phyloP scores from a whole-genome alignment of 208 protist species.

The Trypanosoma melophagium region DNA sequence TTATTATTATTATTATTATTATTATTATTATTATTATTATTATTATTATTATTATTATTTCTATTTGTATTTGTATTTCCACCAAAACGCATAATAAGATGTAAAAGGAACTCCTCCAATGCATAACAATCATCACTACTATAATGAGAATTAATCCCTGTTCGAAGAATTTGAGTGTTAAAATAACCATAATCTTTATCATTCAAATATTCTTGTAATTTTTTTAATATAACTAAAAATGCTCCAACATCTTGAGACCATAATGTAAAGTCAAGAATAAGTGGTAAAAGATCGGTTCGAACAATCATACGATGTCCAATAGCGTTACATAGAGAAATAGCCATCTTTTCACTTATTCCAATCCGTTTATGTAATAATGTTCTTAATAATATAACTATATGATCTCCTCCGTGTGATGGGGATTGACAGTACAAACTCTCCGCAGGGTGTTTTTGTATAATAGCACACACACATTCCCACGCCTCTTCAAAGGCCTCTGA shows the following conservation, averaged over 20 bases:
- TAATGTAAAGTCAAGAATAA: constrained; percentile 37
- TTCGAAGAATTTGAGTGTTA: constrained; percentile 28
- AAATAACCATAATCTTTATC: constrained; percentile 27
- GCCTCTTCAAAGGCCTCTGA: constrained; percentile 24
- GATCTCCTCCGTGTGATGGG: constrained; percentile 12
- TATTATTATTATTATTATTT: too few relatives aligned
- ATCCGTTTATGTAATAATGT: constrained; percentile 24
- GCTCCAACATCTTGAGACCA: constrained; percentile 28
- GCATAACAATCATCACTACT: constrained; percentile 13
- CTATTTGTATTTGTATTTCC: constrained; percentile 14
- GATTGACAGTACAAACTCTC: constrained; percentile 10
- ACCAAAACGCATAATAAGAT: constrained; percentile 33
- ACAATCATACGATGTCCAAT: constrained; percentile 22
- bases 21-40: constrained; percentile 7
- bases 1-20: too few relatives aligned
- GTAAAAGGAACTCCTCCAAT: constrained; percentile 33
- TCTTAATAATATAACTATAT: constrained; percentile 16
- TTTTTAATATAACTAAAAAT: constrained; percentile 22
- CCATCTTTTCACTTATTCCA: constrained; percentile 18
- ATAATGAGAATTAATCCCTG: constrained; percentile 5
- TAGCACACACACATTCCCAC: constrained; percentile 23
- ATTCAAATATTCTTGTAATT: constrained; percentile 18
- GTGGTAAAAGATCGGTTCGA: constrained; percentile 26
- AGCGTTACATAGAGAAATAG: constrained; percentile 19
- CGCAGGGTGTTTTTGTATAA: constrained; percentile 18